Conservation (phyloP, 164 flowering plant species). For the Houttuynia cordata region DNA sequence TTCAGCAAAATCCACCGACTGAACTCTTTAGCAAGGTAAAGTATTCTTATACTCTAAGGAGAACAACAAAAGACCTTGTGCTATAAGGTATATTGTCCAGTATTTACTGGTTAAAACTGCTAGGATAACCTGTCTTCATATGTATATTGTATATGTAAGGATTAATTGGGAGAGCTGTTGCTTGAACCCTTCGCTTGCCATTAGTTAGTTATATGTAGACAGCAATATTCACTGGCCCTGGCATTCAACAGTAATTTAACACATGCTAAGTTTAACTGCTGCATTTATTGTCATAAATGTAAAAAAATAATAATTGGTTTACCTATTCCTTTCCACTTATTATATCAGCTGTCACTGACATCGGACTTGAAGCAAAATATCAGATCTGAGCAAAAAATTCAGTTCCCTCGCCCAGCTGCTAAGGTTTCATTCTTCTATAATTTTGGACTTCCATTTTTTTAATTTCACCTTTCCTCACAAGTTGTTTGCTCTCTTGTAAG, state of each 20-base stretch:
- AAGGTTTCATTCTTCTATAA: slow-evolving; percentile 31
- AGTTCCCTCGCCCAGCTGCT: slow-evolving; percentile 6
- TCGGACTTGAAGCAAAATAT: slow-evolving; percentile 37
- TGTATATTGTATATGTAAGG: too few relatives aligned
- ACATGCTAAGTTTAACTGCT: neutral
- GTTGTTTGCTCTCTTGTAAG: slow-evolving; percentile 26
- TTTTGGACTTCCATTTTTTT: neutral
- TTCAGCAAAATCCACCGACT: slow-evolving; percentile 44
- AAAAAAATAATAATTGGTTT: neutral
- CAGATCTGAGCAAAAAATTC: slow-evolving; percentile 27
- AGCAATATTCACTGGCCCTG: neutral
- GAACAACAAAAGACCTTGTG: neutral
- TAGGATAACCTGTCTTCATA: too few relatives aligned
- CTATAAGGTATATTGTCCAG: neutral
- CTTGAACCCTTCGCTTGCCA: neutral
- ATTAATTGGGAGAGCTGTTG: too few relatives aligned
- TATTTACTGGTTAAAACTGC: too few relatives aligned
- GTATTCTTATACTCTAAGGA: neutral
- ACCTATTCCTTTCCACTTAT: too few relatives aligned
- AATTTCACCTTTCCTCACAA: slow-evolving; percentile 3
- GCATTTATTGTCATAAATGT: neutral
- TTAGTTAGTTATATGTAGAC: neutral
- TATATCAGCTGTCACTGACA: too few relatives aligned
- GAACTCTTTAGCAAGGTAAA: slow-evolving; percentile 84
- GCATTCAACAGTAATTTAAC: neutral